Base-by-base conservation (phyloP, 2,329 filamentous ascomycete species). In the Trichoderma lentiforme region DNA sequence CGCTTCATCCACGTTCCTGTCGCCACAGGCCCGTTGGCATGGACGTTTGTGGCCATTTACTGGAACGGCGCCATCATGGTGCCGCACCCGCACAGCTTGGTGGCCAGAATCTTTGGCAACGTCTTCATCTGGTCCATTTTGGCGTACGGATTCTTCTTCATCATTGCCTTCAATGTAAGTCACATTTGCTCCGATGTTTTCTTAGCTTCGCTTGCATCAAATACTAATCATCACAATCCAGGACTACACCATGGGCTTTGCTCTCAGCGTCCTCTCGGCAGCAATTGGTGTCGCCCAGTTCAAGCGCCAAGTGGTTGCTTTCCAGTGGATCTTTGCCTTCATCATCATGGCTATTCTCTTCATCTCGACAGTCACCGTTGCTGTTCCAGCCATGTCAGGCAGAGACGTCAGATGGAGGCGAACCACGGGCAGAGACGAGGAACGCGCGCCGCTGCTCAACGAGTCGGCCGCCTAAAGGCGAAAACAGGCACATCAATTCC, bases 241-340 rank as follows among this genome's bases (percentile, higher is more conserved):
- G 89, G 89, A 91, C 76, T 91, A 91, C 80, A 92, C 92, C 28
- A 91, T 97, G 79, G 93, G 94, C 2, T 93, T 96, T 80, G 90
- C 89, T 69, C 86, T 97, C 76, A 92, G 90, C 76, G 86, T 94
- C 58, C 84, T 97, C 61, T 84, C 89, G 1, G 90, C 93, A 6
- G 89, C 93, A 21, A 89, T 97, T 56, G 93, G 93, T 14, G 89
- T 96, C 18, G 88, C 89, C 15, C 94, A 97, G 81, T 90, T 97
- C 83, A 84, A 90, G 65, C 86, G 87, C 77, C 90, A 94, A 79
- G 81, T 91, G 72, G 86, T 97, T 75, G 92, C 93, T 7, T 85
- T 97, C 74, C 94, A 97, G 83, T 97, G 94, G 94, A 95, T 97
- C 82, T 97, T 97, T 80, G 92, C 94, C 39, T 96, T 97, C 78